These are phyloP conservation scores for Trametes polyzona DNA, from an alignment of 1,284 basidiomycete genomes.

Conservation along the genomic window DNA sequence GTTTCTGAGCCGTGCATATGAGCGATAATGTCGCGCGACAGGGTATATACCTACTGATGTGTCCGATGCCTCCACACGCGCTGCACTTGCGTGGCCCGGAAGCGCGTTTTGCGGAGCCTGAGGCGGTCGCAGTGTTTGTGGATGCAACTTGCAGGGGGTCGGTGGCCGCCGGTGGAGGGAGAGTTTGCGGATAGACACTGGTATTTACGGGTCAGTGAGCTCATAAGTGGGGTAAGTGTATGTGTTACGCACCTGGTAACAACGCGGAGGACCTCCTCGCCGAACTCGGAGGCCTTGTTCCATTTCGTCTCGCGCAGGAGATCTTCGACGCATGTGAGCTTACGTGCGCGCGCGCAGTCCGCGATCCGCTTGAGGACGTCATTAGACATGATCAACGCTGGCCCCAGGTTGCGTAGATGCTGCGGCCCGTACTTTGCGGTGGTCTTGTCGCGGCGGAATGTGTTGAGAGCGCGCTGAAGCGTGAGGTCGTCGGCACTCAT, in stretches of 20 bases:
- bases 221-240: too few relatives aligned
- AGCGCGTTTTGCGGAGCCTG: too few relatives aligned
- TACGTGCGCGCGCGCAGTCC: constrained; percentile 4
- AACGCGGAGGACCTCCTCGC: not conserved
- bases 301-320: constrained; percentile 13
- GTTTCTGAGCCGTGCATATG: too few relatives aligned
- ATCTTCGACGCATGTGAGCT: not conserved
- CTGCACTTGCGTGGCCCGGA: not conserved
- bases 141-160: too few relatives aligned
- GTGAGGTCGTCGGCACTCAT: not conserved
- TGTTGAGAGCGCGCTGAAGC: not conserved
- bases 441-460: not conserved
- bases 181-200: too few relatives aligned
- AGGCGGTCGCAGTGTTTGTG: too few relatives aligned
- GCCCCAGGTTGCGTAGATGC: not conserved
- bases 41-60: constrained; percentile 1
- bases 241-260: too few relatives aligned
- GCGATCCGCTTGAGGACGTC: not conserved
- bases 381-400: not conserved
- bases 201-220: not conserved
- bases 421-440: not conserved
- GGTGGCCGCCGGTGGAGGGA: not conserved
- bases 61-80: not conserved
- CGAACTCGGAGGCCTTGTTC: not conserved
- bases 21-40: too few relatives aligned